phyloP scores from a whole-genome alignment of 768 basidiomycete species.

The Coprinopsis strossmayeri region DNA sequence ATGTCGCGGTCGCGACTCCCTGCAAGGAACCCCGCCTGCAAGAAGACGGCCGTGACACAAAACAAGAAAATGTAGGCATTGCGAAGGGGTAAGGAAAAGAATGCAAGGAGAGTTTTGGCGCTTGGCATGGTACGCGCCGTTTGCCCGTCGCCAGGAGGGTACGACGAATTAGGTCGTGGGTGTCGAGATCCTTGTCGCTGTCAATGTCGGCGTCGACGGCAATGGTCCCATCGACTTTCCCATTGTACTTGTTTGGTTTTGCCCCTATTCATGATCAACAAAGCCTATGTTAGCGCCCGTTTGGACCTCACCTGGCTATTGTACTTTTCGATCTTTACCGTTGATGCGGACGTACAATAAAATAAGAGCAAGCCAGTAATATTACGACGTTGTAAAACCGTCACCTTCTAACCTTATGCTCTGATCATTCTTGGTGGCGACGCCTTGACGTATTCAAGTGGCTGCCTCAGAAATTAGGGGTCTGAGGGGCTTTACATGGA shows the following conservation, averaged over 20 bases:
- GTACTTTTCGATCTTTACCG: no score
- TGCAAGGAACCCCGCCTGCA: constrained; percentile 42
- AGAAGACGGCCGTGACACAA: constrained; percentile 39
- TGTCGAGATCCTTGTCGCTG: not conserved
- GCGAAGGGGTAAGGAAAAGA: constrained; percentile 8
- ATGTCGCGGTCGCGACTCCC: constrained; percentile 15
- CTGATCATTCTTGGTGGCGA: no score
- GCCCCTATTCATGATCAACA: no score
- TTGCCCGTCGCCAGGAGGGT: not conserved
- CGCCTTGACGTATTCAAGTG: no score
- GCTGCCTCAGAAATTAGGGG: no score
- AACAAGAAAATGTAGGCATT: constrained; percentile 35
- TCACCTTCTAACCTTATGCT: no score
- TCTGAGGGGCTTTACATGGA: no score
- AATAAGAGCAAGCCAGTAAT: no score
- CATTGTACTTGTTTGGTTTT: not conserved
- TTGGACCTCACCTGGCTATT: no score
- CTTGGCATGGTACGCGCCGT: constrained; percentile 1
- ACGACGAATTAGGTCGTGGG: not conserved
- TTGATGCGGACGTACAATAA: no score
- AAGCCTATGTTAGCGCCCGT: no score
- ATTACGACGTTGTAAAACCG: no score
- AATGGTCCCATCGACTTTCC: not conserved
- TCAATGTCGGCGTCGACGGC: not conserved
- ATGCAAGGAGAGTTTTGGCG: constrained; percentile 7